These are phyloP conservation scores for Raphanus raphanistrum DNA, from an alignment of 345 rosid genomes.

Conservation along the genomic window DNA sequence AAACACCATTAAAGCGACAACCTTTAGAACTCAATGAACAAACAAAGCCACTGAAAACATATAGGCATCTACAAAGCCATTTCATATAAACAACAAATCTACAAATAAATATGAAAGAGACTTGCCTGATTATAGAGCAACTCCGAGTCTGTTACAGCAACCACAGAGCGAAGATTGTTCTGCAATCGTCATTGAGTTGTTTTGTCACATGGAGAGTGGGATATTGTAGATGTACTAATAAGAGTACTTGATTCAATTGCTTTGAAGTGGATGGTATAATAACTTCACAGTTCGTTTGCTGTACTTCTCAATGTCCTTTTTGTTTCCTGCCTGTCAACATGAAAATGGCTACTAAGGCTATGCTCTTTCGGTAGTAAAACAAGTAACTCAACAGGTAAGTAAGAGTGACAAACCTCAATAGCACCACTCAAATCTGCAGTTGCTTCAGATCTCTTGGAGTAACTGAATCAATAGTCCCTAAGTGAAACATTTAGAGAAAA, in stretches of 20 bases:
- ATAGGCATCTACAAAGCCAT: too few relatives aligned
- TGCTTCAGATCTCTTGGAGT: slow-evolving; percentile 82
- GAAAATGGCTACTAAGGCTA: background rate
- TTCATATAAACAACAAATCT: too few relatives aligned
- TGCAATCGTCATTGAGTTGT: slow-evolving; percentile 38
- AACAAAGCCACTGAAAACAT: too few relatives aligned
- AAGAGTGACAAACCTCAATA: slow-evolving; percentile 50
- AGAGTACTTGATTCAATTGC: background rate
- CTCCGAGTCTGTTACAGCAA: too few relatives aligned
- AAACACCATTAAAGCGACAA: too few relatives aligned
- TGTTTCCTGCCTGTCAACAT: slow-evolving; percentile 57
- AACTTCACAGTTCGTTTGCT: slow-evolving; percentile 93
- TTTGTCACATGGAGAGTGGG: slow-evolving; percentile 61
- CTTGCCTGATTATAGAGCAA: too few relatives aligned
- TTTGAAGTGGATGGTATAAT: too few relatives aligned
- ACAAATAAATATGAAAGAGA: too few relatives aligned
- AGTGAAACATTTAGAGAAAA: too few relatives aligned
- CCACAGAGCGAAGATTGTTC: too few relatives aligned
- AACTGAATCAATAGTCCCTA: slow-evolving; percentile 40
- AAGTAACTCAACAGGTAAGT: background rate
- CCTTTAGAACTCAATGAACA: too few relatives aligned
- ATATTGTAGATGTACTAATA: slow-evolving; percentile 3
- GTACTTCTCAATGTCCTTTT: slow-evolving; percentile 94
- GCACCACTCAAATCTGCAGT: slow-evolving; percentile 65
- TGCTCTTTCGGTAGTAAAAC: background rate